Conservation (phyloP, 1,139 yeast species). For the Blastobotrys arbuscula region DNA sequence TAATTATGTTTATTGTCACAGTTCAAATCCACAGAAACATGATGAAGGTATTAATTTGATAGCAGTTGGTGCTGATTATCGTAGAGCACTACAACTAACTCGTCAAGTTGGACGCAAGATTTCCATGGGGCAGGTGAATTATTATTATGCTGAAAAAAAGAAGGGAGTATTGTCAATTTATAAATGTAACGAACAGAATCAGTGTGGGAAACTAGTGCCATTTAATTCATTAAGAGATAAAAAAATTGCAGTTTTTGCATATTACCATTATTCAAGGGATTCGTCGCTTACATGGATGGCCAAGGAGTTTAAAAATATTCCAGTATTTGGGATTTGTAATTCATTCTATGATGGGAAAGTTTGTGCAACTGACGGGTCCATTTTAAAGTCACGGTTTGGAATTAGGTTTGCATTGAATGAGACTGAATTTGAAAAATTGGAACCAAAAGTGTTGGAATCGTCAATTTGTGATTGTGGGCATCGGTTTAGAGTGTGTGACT, state of each 20-base stretch:
- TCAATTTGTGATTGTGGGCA: neutral
- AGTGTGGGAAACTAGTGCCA: neutral
- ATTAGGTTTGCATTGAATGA: neutral
- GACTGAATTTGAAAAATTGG: neutral
- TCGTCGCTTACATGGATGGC: neutral
- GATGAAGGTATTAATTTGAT: neutral
- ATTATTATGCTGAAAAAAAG: neutral
- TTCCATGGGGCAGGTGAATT: neutral
- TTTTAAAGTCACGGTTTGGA: neutral
- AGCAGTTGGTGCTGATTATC: constrained; percentile 1
- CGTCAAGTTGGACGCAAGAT: neutral
- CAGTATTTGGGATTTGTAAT: neutral
- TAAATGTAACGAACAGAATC: neutral
- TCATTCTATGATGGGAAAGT: neutral
- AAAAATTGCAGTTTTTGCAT: neutral
- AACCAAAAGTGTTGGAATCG: neutral
- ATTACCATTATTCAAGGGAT: neutral
- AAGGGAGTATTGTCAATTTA: neutral
- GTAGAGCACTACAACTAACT: neutral
- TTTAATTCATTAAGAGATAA: neutral
- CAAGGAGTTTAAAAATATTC: neutral
- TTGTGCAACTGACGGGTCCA: neutral
- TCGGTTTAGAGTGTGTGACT: neutral
- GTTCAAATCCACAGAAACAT: neutral
- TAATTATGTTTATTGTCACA: no score